phyloP scores from a whole-genome alignment of 306 rosid genomes.

The Prunus persica region Prunus_persica_NCBIv2 NC_034013.1:13346001-13346500 shows the following conservation, averaged over 20 bases:
- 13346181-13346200: constrained; percentile 61
- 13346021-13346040: neutral
- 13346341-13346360: constrained; percentile 76
- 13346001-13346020: neutral
- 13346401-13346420: constrained; percentile 5
- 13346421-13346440: constrained; percentile 14
- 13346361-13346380: constrained; percentile 72
- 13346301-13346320: constrained; percentile 72
- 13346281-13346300: constrained; percentile 71
- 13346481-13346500: constrained; percentile 63
- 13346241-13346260: constrained; percentile 70
- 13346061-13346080: neutral
- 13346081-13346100: neutral
- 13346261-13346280: constrained; percentile 66
- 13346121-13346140: constrained; percentile 77
- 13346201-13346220: constrained; percentile 46
- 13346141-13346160: constrained; percentile 60
- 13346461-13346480: constrained; percentile 60
- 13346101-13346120: constrained; percentile 37
- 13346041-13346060: neutral
- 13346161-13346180: constrained; percentile 50
- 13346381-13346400: neutral
- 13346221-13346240: constrained; percentile 40
- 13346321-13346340: constrained; percentile 74
- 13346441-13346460: constrained; percentile 9